Conservation (phyloP, 2,329 filamentous ascomycete species). For the Cadophora sp. region DNA sequence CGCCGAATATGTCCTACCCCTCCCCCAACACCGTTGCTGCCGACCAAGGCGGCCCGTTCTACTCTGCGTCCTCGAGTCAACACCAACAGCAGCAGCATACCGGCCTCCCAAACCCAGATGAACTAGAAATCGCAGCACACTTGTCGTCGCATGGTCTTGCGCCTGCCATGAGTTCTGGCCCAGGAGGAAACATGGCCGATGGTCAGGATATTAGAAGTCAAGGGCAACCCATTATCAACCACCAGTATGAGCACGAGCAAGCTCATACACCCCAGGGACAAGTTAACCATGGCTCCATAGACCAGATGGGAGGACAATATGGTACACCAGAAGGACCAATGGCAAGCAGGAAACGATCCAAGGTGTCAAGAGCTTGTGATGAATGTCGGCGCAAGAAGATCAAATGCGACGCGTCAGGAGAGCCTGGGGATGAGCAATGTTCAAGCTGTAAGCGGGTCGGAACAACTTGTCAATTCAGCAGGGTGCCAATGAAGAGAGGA, state of each 20-base stretch:
- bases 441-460: constrained; percentile 80
- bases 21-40: constrained; percentile 40
- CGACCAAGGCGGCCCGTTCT: constrained; percentile 41
- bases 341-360: constrained; percentile 75
- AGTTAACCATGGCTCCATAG: constrained; percentile 36
- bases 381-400: constrained; percentile 91
- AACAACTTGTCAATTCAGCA: constrained; percentile 83
- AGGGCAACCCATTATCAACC: constrained; percentile 45
- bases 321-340: constrained; percentile 52
- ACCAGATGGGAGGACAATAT: constrained; percentile 53
- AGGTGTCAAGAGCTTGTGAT: constrained; percentile 88
- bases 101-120: constrained; percentile 47
- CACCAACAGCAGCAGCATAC: constrained; percentile 38
- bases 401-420: constrained; percentile 82
- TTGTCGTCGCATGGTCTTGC: constrained; percentile 51
- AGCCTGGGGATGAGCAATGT: constrained; percentile 76
- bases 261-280: constrained; percentile 34
- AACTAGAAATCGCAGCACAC: constrained; percentile 53
- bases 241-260: constrained; percentile 45
- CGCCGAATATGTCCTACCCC: constrained; percentile 43
- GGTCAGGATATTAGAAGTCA: constrained; percentile 44
- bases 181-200: constrained; percentile 47
- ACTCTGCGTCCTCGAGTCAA: constrained; percentile 32
- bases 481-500: constrained; percentile 86
- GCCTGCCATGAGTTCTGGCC: constrained; percentile 49